Base-by-base conservation (phyloP, 768 basidiomycete genomes). In the Tricholoma matsutake region DNA sequence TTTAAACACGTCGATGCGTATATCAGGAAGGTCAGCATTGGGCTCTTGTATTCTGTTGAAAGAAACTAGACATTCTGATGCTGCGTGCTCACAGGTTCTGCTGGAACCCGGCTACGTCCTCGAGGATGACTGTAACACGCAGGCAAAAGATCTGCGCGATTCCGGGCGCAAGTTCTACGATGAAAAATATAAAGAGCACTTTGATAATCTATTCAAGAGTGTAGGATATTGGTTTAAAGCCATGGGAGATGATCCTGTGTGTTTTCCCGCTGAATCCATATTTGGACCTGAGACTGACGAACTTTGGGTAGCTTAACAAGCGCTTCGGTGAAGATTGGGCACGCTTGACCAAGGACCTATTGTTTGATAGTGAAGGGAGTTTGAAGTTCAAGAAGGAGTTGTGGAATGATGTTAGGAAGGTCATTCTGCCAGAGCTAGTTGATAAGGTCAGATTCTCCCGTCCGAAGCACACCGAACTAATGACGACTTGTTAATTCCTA, bases 361-460 rank as follows among this genome's bases (percentile, higher is more conserved):
- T 97, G 11, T 92, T 94, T 58, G 83, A 91, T 65, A 78, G 74
- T 49, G 91, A 96, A 63, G 96, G 95, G 7, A 85, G 83, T 62
- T 79, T 97, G 59, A 86, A 86, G 71, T 97, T 94, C 83, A 97
- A 98, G 79, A 83, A 87, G 3, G 83, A 88, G 32, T 77, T 98
- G 2, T 93, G 96, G 96, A 84, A 85, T 65, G 96, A 98, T 70
- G 85, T 98, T 49, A 80, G 94, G 37, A 81, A 81, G 37, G 88
- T 93, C 58, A 92, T 98, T 60, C 67, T 96, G 0, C 96, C 96
- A 6, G 76, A 82, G 6, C 73, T 96, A 37, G 85, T 95, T 66
- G 81, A 89, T 37, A 81, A 89, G 76, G 87, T 94, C 64, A 57
- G 81, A 31, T 11, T 8, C 5, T 16, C 43, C 31, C 51, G 9